Conservation (phyloP, 176 grass and related monocot genomes). For the Olyra latifolia region DNA sequence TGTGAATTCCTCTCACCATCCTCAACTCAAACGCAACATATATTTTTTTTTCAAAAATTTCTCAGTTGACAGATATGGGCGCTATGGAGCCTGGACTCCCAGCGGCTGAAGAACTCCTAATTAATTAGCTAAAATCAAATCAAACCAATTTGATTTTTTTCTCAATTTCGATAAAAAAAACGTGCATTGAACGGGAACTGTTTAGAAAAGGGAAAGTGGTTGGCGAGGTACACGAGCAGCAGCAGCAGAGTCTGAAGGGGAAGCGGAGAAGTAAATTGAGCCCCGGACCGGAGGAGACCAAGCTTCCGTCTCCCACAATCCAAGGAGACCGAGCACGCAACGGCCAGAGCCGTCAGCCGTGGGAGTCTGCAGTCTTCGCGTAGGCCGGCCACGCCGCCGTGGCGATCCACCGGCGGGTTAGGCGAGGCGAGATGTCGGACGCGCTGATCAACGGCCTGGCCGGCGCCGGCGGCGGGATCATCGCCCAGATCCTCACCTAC, state of each 20-base stretch:
- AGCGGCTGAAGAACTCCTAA: background rate
- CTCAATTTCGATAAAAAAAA: background rate
- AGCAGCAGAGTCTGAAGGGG: background rate
- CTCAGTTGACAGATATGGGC: too few species aligned
- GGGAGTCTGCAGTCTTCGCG: background rate
- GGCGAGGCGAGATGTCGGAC: slow-evolving; percentile 61
- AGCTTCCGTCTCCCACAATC: slow-evolving; percentile 33
- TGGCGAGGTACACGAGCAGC: background rate
- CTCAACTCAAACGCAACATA: background rate
- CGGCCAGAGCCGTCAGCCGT: background rate
- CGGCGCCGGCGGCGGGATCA: slow-evolving; percentile 85
- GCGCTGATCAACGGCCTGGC: slow-evolving; percentile 92
- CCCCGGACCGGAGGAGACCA: background rate
- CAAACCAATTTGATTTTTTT: background rate
- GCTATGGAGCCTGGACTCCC: background rate
- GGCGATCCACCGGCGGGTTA: slow-evolving; percentile 23
- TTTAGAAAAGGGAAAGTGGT: slow-evolving; percentile 27
- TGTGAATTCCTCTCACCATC: background rate
- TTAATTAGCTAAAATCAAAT: background rate
- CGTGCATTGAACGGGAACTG: background rate
- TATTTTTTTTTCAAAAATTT: too few species aligned
- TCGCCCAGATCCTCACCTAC: slow-evolving; percentile 86
- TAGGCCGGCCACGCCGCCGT: background rate
- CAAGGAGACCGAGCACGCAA: slow-evolving; percentile 7
- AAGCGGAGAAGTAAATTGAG: background rate